Percentiles rank a stretch among this genome's conserved stretches.
phyloP scores from a whole-genome alignment of 2,329 filamentous ascomycete genomes.

The Microsporum canis region DNA sequence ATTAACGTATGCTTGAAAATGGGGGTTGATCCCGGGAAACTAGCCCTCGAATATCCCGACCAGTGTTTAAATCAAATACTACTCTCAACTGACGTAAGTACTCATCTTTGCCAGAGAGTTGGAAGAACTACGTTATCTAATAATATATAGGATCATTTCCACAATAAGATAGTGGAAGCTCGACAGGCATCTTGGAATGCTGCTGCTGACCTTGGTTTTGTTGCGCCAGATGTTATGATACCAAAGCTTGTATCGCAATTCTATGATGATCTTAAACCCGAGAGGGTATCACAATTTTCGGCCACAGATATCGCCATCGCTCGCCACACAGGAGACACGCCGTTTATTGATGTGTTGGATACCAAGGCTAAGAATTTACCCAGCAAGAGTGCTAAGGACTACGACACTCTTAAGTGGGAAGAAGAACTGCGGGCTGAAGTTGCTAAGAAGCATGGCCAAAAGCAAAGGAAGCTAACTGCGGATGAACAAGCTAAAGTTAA shows the following conservation, averaged over 20 bases:
- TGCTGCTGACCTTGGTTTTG: slow-evolving; percentile 83
- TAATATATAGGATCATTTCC: slow-evolving; percentile 22
- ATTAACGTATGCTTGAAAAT: slow-evolving; percentile 75
- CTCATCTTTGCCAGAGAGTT: slow-evolving; percentile 18
- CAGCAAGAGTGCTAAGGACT: slow-evolving; percentile 87
- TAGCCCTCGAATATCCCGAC: slow-evolving; percentile 55
- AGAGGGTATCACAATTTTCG: slow-evolving; percentile 60
- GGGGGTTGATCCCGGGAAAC: slow-evolving; percentile 67
- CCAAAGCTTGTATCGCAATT: slow-evolving; percentile 65
- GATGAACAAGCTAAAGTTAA: slow-evolving; percentile 88
- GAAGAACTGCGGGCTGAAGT: slow-evolving; percentile 77
- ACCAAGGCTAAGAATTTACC: slow-evolving; percentile 63
- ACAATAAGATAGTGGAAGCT: slow-evolving; percentile 26
- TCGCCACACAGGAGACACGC: slow-evolving; percentile 74
- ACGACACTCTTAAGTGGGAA: slow-evolving; percentile 95
- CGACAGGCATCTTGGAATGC: slow-evolving; percentile 68
- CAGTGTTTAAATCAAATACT: slow-evolving; percentile 58
- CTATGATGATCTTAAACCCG: slow-evolving; percentile 57
- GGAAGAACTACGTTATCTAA: not conserved
- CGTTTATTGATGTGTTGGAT: slow-evolving; percentile 81
- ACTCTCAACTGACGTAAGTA: slow-evolving; percentile 44
- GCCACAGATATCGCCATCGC: slow-evolving; percentile 88
- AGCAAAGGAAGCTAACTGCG: slow-evolving; percentile 76
- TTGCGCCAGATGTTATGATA: slow-evolving; percentile 73
- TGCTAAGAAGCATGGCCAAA: slow-evolving; percentile 76